These are phyloP conservation scores for Leccinum solheimii DNA, from an alignment of 1,284 basidiomycete genomes.

Conservation along the genomic window DNA sequence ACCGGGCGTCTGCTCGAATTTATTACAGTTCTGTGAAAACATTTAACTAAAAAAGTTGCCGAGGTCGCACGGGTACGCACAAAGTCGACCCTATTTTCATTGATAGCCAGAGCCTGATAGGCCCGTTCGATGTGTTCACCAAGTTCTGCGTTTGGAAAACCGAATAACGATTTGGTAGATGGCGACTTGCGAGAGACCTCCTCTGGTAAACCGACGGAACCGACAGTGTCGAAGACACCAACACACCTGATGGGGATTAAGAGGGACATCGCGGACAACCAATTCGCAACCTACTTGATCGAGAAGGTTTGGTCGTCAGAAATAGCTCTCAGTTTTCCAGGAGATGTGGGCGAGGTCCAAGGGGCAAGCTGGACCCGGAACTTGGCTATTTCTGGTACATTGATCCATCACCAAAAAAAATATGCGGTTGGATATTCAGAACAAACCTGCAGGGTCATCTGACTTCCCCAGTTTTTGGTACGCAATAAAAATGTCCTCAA, in stretches of 20 bases:
- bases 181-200: constrained; percentile 48
- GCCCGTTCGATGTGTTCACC: constrained; percentile 65
- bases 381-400: constrained; percentile 41
- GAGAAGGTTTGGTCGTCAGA: constrained; percentile 50
- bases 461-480: constrained; percentile 62
- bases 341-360: constrained; percentile 52
- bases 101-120: constrained; percentile 66
- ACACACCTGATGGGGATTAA: constrained; percentile 48
- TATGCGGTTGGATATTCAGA: not conserved
- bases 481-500: constrained; percentile 58
- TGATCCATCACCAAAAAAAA: not conserved
- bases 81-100: constrained; percentile 66
- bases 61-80: constrained; percentile 39
- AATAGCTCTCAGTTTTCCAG: constrained; percentile 52
- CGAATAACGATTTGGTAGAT: constrained; percentile 52
- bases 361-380: constrained; percentile 47
- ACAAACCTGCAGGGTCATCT: constrained; percentile 47
- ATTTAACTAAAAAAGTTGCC: not conserved
- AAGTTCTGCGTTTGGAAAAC: constrained; percentile 57
- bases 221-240: constrained; percentile 75
- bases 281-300: constrained; percentile 50
- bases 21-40: constrained; percentile 52
- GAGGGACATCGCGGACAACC: constrained; percentile 3
- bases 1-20: constrained; percentile 57
- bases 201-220: constrained; percentile 64